A percentile compares a stretch with the other conserved stretches of the same genome.
Conservation (phyloP, 768 basidiomycete genomes). For the Rhizopogon sp. region DNA sequence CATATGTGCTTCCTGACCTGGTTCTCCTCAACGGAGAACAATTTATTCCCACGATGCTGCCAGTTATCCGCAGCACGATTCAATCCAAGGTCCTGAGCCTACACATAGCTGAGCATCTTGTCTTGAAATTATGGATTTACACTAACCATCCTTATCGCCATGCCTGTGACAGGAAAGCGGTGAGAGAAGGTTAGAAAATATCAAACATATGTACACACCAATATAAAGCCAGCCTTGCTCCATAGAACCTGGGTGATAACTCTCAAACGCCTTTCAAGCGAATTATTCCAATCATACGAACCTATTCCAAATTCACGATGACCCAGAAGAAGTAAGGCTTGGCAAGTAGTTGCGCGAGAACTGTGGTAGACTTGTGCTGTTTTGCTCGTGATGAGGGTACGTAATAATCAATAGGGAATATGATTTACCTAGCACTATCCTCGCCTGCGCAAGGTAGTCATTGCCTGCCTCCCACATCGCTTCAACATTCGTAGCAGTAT, state of each 20-base stretch:
- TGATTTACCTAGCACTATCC: constrained; percentile 52
- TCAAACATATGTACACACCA: constrained; percentile 33
- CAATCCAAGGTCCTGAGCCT: constrained; percentile 79
- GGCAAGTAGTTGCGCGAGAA: constrained; percentile 71
- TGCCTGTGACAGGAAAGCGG: constrained; percentile 33
- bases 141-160: constrained; percentile 71
- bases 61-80: constrained; percentile 76
- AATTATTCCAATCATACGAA: constrained; percentile 17
- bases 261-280: constrained; percentile 2
- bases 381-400: constrained; percentile 5
- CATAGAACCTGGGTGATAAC: constrained; percentile 45
- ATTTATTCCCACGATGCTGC: constrained; percentile 53
- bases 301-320: constrained; percentile 86
- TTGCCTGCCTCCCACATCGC: constrained; percentile 70
- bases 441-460: constrained; percentile 58
- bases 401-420: background rate
- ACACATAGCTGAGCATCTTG: constrained; percentile 5
- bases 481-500: constrained; percentile 39
- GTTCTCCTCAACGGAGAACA: constrained; percentile 64
- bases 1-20: constrained; percentile 74
- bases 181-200: background rate
- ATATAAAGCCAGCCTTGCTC: constrained; percentile 84
- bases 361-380: constrained; percentile 61
- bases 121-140: background rate
- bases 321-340: constrained; percentile 73